Conservation (phyloP, 768 basidiomycete genomes). For the Polyporus arcularius region DNA sequence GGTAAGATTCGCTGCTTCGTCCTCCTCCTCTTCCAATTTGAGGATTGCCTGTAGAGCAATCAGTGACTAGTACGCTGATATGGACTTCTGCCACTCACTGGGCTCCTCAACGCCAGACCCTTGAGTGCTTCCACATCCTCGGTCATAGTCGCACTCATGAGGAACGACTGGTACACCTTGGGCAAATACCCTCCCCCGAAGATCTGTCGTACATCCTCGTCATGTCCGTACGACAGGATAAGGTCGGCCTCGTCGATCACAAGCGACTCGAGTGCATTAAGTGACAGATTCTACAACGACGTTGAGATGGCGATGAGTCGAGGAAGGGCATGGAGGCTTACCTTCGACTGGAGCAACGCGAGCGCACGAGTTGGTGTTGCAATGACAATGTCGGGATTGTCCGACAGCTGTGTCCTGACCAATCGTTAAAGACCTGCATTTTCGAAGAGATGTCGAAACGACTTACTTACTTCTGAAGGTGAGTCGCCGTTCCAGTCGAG, state of each 20-base stretch:
- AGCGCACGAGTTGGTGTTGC: constrained; percentile 77
- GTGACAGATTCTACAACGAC: constrained; percentile 55
- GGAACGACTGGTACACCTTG: constrained; percentile 84
- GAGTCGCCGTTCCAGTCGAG: constrained; percentile 68
- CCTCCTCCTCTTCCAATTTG: constrained; percentile 85
- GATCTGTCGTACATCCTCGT: constrained; percentile 80
- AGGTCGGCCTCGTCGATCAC: constrained; percentile 98
- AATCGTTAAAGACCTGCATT: not conserved
- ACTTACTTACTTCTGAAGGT: constrained; percentile 66
- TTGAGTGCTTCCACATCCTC: constrained; percentile 93
- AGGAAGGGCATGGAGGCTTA: constrained; percentile 26
- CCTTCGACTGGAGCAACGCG: constrained; percentile 70
- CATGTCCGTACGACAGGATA: constrained; percentile 94
- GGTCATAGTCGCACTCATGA: constrained; percentile 98
- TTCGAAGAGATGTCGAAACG: not conserved
- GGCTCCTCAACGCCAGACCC: constrained; percentile 82
- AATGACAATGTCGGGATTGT: constrained; percentile 78
- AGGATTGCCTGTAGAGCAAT: constrained; percentile 65
- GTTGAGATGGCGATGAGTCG: not conserved
- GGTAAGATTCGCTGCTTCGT: constrained; percentile 75
- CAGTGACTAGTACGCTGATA: not conserved
- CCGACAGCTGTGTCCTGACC: constrained; percentile 54
- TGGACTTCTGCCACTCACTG: constrained; percentile 51
- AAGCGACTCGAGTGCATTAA: constrained; percentile 74
- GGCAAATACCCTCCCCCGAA: constrained; percentile 72